Evolutionary conservation across 106 monocot genomes (phyloP).

Genomic region (Dendrobium catenatum): DNA sequence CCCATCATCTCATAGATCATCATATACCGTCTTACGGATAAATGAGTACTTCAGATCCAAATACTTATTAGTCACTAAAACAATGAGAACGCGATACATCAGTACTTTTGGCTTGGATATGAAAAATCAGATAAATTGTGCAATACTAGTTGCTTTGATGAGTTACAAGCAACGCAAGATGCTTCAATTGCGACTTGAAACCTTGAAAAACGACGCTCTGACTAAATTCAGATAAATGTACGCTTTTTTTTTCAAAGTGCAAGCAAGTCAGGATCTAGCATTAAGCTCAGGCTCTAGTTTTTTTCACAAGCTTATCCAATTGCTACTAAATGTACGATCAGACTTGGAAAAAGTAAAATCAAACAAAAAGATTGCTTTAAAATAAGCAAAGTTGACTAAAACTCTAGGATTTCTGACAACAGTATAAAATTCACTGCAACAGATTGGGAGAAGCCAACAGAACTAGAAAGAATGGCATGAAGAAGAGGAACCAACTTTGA

Average conservation of each 20-base stretch:
- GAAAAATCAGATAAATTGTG: too few species aligned
- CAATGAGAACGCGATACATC: not conserved
- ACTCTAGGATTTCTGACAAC: not conserved
- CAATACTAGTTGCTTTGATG: too few species aligned
- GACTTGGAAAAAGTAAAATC: not conserved
- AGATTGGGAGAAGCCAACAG: not conserved
- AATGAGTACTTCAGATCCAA: not conserved
- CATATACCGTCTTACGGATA: not conserved
- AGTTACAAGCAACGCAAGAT: too few species aligned
- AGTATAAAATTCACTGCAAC: not conserved
- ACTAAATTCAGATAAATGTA: not conserved
- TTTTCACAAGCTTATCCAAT: not conserved
- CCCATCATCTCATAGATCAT: not conserved
- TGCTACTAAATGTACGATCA: not conserved
- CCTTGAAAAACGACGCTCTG: too few species aligned
- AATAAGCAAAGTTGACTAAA: not conserved
- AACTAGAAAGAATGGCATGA: not conserved
- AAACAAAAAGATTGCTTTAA: not conserved
- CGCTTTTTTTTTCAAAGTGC: not conserved
- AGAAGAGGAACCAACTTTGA: constrained; percentile 47
- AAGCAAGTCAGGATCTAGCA: not conserved
- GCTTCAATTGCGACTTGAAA: too few species aligned
- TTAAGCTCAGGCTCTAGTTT: not conserved
- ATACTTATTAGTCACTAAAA: not conserved
- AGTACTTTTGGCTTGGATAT: not conserved